Conservation (phyloP, 2,329 filamentous ascomycete species). For the Berkeleyomyces basicola region DNA sequence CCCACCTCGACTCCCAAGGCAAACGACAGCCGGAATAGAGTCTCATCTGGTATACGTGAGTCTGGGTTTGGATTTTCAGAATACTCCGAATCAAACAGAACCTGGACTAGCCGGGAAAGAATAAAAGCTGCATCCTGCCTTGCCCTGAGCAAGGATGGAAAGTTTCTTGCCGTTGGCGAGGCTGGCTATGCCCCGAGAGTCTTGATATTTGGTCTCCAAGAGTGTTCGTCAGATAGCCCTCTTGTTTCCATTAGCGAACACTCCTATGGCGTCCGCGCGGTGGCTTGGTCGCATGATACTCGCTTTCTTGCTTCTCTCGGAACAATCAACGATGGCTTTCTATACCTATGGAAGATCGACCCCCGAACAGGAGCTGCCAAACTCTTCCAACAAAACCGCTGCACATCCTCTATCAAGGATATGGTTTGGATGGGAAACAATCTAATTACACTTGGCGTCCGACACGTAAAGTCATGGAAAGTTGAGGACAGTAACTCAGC, state of each 20-base stretch:
- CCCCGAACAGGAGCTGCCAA: constrained; percentile 63
- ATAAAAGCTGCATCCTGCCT: constrained; percentile 91
- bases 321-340: constrained; percentile 76
- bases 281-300: constrained; percentile 80
- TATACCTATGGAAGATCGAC: constrained; percentile 82
- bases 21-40: constrained; percentile 45
- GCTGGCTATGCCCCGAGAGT: constrained; percentile 88
- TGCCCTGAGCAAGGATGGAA: constrained; percentile 72
- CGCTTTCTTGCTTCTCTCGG: constrained; percentile 79
- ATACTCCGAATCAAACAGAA: constrained; percentile 49
- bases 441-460: constrained; percentile 72
- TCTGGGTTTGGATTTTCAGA: constrained; percentile 30
- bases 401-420: constrained; percentile 67
- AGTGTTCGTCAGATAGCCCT: constrained; percentile 63
- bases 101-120: constrained; percentile 76
- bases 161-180: constrained; percentile 82
- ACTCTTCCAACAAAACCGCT: constrained; percentile 75
- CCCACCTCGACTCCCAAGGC: constrained; percentile 41
- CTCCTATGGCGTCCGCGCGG: constrained; percentile 69
- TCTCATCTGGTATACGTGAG: constrained; percentile 31
- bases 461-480: constrained; percentile 88
- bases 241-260: constrained; percentile 80
- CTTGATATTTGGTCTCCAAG: constrained; percentile 72
- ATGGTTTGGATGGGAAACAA: constrained; percentile 83
- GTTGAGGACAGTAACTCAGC: constrained; percentile 47